These are phyloP conservation scores for Solanum habrochaites DNA, from an alignment of 257 asterid species.

Conservation along the genomic window DNA sequence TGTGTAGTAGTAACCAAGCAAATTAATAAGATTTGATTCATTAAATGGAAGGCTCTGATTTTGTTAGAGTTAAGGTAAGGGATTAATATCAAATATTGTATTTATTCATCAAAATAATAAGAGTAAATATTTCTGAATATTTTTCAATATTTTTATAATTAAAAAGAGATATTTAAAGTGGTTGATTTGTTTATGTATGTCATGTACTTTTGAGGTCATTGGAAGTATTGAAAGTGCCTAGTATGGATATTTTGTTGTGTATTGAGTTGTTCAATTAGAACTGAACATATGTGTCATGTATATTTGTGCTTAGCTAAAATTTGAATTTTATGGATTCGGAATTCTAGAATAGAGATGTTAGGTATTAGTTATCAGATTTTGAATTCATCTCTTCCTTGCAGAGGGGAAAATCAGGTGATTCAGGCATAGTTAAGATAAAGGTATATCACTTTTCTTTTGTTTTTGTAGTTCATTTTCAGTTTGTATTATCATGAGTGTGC, in stretches of 20 bases:
- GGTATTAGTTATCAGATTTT: neutral
- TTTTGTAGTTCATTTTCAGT: neutral
- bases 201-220: no score
- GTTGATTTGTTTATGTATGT: no score
- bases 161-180: no score
- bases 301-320: neutral
- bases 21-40: neutral
- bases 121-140: no score
- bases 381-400: neutral
- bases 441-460: neutral
- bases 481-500: no score
- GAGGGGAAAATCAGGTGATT: slow-evolving; percentile 17
- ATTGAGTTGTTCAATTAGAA: no score
- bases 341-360: neutral
- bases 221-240: neutral
- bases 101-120: no score
- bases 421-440: slow-evolving; percentile 10
- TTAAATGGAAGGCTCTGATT: neutral
- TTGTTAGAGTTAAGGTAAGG: neutral
- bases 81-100: neutral
- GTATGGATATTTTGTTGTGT: neutral
- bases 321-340: neutral
- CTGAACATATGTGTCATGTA: no score
- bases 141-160: no score
- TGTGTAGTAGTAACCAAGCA: neutral